These are phyloP conservation scores for Pulchroboletus neoregius DNA, from an alignment of 1,284 basidiomycete species.

Conservation along the genomic window DNA sequence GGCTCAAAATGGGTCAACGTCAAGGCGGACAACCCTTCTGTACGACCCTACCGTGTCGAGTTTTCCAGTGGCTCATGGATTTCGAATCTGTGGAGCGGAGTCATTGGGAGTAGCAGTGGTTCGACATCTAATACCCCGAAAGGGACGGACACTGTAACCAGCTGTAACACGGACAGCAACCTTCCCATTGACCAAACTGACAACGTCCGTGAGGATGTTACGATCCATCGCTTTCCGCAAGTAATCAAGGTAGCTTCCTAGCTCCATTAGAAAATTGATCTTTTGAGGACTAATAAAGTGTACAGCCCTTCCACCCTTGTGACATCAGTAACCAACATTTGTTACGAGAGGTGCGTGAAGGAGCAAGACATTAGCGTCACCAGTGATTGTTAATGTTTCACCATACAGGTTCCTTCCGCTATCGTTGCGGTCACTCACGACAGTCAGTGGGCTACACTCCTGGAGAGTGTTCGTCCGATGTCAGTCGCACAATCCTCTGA, in stretches of 20 bases:
- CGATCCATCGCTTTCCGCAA: slow-evolving; percentile 9
- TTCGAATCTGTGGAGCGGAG: background rate
- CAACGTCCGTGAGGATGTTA: background rate
- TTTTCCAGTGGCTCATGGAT: background rate
- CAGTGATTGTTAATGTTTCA: background rate
- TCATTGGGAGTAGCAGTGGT: background rate
- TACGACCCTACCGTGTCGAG: background rate
- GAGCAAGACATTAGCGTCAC: no score
- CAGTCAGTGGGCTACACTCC: slow-evolving; percentile 1
- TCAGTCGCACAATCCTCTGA: background rate
- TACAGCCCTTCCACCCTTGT: slow-evolving; percentile 15
- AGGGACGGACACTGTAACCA: background rate
- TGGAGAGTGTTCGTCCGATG: background rate
- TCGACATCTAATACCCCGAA: background rate
- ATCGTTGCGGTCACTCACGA: slow-evolving; percentile 5
- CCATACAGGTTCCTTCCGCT: slow-evolving; percentile 8
- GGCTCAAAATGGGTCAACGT: slow-evolving; percentile 7
- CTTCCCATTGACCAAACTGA: background rate
- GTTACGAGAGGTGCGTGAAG: slow-evolving; percentile 4
- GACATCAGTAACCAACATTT: slow-evolving; percentile 19
- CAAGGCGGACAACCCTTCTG: slow-evolving; percentile 4
- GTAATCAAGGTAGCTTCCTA: slow-evolving; percentile 5
- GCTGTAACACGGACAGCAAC: background rate
- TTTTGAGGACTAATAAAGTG: background rate
- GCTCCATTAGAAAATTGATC: background rate